Base-by-base conservation (phyloP, 2,329 filamentous ascomycete species). In the Fusarium devonianum region DNA sequence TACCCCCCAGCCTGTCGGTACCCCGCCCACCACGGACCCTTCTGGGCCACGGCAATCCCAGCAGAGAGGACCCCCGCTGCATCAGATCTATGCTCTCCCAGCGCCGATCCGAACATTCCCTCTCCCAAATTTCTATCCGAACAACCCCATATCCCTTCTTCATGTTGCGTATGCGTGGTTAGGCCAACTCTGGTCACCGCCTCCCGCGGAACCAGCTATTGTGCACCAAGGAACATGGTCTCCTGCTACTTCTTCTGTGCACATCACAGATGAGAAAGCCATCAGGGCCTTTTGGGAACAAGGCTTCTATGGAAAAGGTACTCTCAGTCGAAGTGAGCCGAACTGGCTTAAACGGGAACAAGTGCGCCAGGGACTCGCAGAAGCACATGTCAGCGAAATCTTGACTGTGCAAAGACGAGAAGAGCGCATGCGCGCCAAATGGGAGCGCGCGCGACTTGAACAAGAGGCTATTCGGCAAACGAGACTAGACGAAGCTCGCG, bases 261-360 rank as follows among this genome's bases (percentile, higher is more conserved):
- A 96, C 68, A 80, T 99, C 47, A 90, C 85, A 13, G 88, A 97
- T 69, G 78, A 85, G 18, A 78, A 80, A 45, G 87, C 90, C 4
- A 87, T 95, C 55, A 81, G 88, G 44, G 90, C 87, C 1, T 73
- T 99, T 17, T 99, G 95, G 94, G 90, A 96, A 72, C 90, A 95
- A 75, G 94, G 94, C 5, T 99, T 99, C 73, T 99, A 93, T 72
- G 95, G 95, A 36, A 97, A 97, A 72, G 94, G 94, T 33, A 93
- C 79, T 63, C 77, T 97, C 49, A 97, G 92, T 75, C 85, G 95
- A 64, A 97, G 92, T 77, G 93, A 99, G 70, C 93, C 93, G 3
- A 94, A 86, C 62, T 99, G 94, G 94, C 72, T 96, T 39, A 89
- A 89, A 58, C 81, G 89, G 56, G 91, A 96, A 71, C 88, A 90